Conservation (phyloP, 1,284 basidiomycete genomes). For the Salmacisia buchloeana region DNA sequence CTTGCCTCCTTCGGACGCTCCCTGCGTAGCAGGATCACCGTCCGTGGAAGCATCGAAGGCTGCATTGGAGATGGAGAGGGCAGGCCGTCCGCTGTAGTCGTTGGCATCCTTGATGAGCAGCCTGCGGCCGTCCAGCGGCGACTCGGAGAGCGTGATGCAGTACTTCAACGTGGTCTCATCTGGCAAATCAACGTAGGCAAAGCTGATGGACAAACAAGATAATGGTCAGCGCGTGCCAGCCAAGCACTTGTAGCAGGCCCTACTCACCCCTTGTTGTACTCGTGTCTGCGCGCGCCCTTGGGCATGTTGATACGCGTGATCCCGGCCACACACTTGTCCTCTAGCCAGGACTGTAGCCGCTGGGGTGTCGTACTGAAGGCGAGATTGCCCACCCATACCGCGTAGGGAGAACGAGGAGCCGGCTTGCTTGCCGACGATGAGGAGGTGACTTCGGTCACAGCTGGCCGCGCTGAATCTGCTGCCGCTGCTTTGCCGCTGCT, state of each 20-base stretch:
- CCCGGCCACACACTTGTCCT: conserved; percentile 36
- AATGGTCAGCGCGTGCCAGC: conserved; percentile 58
- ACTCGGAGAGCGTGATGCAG: conserved; percentile 76
- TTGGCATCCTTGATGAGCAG: conserved; percentile 86
- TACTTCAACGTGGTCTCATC: conserved; percentile 66
- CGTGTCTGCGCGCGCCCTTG: conserved; percentile 51
- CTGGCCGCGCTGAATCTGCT: background rate
- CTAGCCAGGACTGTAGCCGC: conserved; percentile 38
- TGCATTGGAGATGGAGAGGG: conserved; percentile 22
- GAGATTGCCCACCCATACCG: conserved; percentile 54
- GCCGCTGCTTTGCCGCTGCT: conserved; percentile 10
- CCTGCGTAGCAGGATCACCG: conserved; percentile 8
- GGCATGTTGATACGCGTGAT: conserved; percentile 59
- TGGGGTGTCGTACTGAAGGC: conserved; percentile 35
- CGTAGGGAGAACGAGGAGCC: conserved; percentile 58
- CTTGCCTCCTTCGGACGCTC: background rate
- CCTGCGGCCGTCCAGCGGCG: conserved; percentile 73
- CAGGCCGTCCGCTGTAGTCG: conserved; percentile 50
- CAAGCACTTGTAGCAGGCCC: background rate
- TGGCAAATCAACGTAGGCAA: conserved; percentile 91
- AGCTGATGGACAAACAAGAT: conserved; percentile 57
- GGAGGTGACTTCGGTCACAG: background rate
- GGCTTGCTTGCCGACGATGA: conserved; percentile 52
- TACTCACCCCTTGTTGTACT: conserved; percentile 56
- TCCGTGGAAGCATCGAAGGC: conserved; percentile 20